Conservation (phyloP, 441 rosid genomes). For the Adansonia madagascariensis region DNA sequence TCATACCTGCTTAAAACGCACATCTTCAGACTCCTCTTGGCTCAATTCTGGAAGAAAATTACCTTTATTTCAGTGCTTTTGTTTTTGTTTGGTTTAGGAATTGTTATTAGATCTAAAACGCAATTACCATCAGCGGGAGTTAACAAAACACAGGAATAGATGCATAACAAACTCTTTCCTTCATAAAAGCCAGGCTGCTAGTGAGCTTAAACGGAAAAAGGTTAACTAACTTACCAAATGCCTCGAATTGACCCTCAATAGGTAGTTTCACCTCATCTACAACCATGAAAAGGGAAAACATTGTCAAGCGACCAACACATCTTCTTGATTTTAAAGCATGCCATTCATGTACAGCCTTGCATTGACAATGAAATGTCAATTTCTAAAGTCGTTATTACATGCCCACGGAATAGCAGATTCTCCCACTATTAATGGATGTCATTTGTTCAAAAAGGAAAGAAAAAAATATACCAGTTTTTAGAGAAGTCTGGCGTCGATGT, state of each 20-base stretch:
- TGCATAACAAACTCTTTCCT: neutral
- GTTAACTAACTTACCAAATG: conserved; percentile 63
- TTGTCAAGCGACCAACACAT: conserved; percentile 14
- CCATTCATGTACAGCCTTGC: neutral
- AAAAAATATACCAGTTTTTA: conserved; percentile 46
- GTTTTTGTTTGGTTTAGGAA: neutral
- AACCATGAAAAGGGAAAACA: conserved; percentile 15
- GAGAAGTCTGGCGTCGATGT: conserved; percentile 45
- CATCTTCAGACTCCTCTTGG: conserved; percentile 83
- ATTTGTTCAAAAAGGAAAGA: neutral
- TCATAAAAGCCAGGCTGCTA: neutral
- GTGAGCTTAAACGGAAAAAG: neutral
- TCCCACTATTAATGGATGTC: neutral
- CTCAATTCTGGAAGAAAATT: conserved; percentile 65
- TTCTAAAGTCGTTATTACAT: neutral
- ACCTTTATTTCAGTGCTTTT: neutral
- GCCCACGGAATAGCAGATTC: conserved; percentile 2
- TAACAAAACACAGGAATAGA: neutral
- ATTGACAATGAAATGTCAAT: conserved; percentile 10
- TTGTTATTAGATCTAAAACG: neutral
- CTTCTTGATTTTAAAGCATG: conserved; percentile 9
- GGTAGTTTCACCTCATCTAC: conserved; percentile 78
- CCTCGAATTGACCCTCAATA: conserved; percentile 75
- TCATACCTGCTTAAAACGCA: conserved; percentile 82
- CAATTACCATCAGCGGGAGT: neutral